These are phyloP conservation scores for Triangularia setosa DNA, from an alignment of 2,329 filamentous ascomycete species.

Conservation along the genomic window DNA sequence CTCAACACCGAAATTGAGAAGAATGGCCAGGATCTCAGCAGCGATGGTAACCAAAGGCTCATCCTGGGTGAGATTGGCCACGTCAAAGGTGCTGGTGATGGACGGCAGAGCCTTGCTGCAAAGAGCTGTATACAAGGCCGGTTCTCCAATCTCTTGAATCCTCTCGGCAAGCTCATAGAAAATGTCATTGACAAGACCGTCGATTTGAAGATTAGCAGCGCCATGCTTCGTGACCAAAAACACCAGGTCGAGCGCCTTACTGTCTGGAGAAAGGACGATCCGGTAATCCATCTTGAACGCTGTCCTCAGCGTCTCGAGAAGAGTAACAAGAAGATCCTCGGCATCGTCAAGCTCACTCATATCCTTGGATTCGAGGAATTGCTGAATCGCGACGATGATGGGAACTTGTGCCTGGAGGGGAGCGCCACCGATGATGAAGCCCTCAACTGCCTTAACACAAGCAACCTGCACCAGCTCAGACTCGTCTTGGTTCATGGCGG, in stretches of 20 bases:
- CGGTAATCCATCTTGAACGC: slow-evolving; percentile 75
- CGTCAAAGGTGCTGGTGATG: slow-evolving; percentile 82
- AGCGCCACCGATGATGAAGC: slow-evolving; percentile 52
- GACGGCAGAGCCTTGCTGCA: slow-evolving; percentile 85
- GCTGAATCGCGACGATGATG: slow-evolving; percentile 59
- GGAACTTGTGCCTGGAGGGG: slow-evolving; percentile 54
- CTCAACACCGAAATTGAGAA: slow-evolving; percentile 77
- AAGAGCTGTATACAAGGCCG: slow-evolving; percentile 69
- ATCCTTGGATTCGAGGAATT: slow-evolving; percentile 77
- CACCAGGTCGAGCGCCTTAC: slow-evolving; percentile 74
- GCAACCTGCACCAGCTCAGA: slow-evolving; percentile 90
- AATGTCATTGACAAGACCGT: slow-evolving; percentile 79
- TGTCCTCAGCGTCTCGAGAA: slow-evolving; percentile 81
- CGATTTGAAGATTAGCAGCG: slow-evolving; percentile 86
- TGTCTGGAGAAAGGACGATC: slow-evolving; percentile 67
- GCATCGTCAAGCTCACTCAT: slow-evolving; percentile 79
- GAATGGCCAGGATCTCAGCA: slow-evolving; percentile 74
- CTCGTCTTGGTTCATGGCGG: slow-evolving; percentile 68
- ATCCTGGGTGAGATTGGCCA: slow-evolving; percentile 80
- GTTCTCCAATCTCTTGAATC: slow-evolving; percentile 50
- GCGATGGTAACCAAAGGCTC: slow-evolving; percentile 79
- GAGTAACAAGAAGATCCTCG: slow-evolving; percentile 85
- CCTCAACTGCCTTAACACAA: slow-evolving; percentile 81
- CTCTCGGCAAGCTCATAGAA: slow-evolving; percentile 81
- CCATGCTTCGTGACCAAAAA: slow-evolving; percentile 88